Percentiles rank a stretch among this genome's conserved stretches.
phyloP scores from a whole-genome alignment of 2,329 filamentous ascomycete genomes.

The Teratosphaeria viscida region DNA sequence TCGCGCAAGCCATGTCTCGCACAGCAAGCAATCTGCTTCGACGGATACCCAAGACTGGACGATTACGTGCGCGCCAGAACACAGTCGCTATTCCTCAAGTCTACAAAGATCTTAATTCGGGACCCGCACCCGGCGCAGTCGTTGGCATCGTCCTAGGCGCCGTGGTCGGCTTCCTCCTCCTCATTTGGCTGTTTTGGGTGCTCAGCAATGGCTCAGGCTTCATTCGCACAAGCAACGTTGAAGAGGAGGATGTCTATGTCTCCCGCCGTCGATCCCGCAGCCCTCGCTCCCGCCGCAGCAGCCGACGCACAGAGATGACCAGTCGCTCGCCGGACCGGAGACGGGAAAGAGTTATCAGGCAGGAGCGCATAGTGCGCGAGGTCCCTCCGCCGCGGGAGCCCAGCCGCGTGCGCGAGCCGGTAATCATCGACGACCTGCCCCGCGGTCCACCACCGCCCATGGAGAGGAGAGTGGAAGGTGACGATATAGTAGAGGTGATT shows the following conservation, averaged over 20 bases:
- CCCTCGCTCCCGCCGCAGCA: slow-evolving; percentile 14
- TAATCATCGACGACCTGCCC: slow-evolving; percentile 35
- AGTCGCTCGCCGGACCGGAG: slow-evolving; percentile 14
- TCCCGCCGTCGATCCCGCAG: slow-evolving; percentile 15
- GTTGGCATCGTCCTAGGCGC: slow-evolving; percentile 50
- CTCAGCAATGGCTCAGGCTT: slow-evolving; percentile 24
- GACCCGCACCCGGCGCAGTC: slow-evolving; percentile 47
- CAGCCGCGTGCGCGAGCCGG: slow-evolving; percentile 21
- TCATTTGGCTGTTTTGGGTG: slow-evolving; percentile 42
- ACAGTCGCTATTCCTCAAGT: slow-evolving; percentile 47
- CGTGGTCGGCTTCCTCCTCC: slow-evolving; percentile 42
- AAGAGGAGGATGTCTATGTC: slow-evolving; percentile 24
- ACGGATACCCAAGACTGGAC: not conserved
- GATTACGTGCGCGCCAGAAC: slow-evolving; percentile 11
- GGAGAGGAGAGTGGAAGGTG: slow-evolving; percentile 34
- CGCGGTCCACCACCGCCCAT: slow-evolving; percentile 2
- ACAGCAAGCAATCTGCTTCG: slow-evolving; percentile 3
- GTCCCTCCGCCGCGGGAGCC: slow-evolving; percentile 13
- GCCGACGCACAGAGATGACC: slow-evolving; percentile 21
- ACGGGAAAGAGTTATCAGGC: slow-evolving; percentile 22
- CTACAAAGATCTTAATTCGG: slow-evolving; percentile 44
- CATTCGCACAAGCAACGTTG: slow-evolving; percentile 17
- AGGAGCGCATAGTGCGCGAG: slow-evolving; percentile 26
- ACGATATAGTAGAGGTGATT: slow-evolving; percentile 48
- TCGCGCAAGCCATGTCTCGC: slow-evolving; percentile 5